phyloP scores from a whole-genome alignment of 2,329 filamentous ascomycete genomes.

The Aureobasidium zeae region DNA sequence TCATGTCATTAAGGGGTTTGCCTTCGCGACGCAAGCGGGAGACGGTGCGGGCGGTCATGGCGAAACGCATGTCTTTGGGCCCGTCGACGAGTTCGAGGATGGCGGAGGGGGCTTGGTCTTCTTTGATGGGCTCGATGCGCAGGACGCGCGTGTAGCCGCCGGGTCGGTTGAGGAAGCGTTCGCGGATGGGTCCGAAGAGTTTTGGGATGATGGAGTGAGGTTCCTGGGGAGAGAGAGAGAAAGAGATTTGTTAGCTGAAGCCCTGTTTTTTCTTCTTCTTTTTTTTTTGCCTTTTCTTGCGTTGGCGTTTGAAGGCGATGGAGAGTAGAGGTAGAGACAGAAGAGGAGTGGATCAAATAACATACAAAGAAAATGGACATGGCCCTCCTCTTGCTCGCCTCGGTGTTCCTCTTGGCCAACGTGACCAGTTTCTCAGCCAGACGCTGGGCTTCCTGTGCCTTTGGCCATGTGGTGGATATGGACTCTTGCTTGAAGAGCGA shows the following conservation, averaged over 20 bases:
- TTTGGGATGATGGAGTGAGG: conserved; percentile 67
- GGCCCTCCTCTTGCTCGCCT: conserved; percentile 66
- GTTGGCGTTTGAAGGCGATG: neutral
- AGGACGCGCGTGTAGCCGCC: conserved; percentile 94
- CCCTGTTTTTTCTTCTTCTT: too few relatives aligned
- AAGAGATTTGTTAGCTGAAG: neutral
- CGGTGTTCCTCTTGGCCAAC: conserved; percentile 84
- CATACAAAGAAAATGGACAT: conserved; percentile 69
- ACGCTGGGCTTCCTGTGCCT: conserved; percentile 93
- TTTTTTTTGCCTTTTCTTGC: too few relatives aligned
- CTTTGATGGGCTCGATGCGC: conserved; percentile 78
- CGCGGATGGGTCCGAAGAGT: conserved; percentile 72
- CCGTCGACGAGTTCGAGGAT: conserved; percentile 94
- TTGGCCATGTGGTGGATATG: conserved; percentile 89
- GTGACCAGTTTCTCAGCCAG: conserved; percentile 92
- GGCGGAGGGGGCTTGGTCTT: conserved; percentile 79
- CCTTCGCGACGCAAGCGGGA: conserved; percentile 48
- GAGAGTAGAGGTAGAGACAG: neutral
- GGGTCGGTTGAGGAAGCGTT: conserved; percentile 67
- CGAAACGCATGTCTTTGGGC: conserved; percentile 86
- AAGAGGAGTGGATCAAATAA: conserved; percentile 17
- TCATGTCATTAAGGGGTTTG: conserved; percentile 58
- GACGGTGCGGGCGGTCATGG: conserved; percentile 79
- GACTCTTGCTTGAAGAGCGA: conserved; percentile 88
- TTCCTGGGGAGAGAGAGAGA: too few relatives aligned